A percentile compares a stretch with the other conserved stretches of the same genome.
Conservation (phyloP, 805 yeast species). For the Vanderwaltozyma verrucispora region DNA sequence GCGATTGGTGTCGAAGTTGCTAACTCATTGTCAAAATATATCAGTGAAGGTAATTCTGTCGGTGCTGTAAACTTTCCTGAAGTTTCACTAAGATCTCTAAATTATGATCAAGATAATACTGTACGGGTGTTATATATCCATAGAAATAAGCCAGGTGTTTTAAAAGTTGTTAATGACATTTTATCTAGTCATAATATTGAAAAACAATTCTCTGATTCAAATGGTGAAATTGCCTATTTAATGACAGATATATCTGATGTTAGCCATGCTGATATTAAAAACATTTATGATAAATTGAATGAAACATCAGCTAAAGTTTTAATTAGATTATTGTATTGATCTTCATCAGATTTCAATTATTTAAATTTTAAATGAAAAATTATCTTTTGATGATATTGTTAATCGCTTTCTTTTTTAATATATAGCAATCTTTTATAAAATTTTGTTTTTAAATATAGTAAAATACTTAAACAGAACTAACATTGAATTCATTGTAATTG, state of each 20-base stretch:
- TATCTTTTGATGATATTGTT: no score
- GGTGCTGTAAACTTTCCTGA: conserved; percentile 99
- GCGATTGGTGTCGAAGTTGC: conserved; percentile 96
- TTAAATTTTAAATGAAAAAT: no score
- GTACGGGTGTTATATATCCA: conserved; percentile 94
- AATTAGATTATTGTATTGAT: conserved; percentile 76
- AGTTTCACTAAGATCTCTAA: conserved; percentile 78
- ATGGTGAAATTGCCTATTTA: conserved; percentile 90
- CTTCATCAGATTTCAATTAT: neutral
- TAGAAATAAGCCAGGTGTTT: conserved; percentile 97
- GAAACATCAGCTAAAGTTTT: conserved; percentile 83
- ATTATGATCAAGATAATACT: conserved; percentile 65
- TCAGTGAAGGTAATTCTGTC: conserved; percentile 87
- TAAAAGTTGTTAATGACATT: conserved; percentile 92
- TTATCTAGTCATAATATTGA: conserved; percentile 91
- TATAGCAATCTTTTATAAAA: no score
- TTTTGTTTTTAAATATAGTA: no score
- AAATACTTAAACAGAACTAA: no score
- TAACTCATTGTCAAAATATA: conserved; percentile 72
- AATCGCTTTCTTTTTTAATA: no score
- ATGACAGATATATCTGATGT: conserved; percentile 96
- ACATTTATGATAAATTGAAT: conserved; percentile 74
- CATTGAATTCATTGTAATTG: no score
- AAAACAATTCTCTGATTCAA: conserved; percentile 95
- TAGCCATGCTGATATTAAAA: conserved; percentile 68